A percentile compares a stretch with the other conserved stretches of the same genome.
phyloP scores from a whole-genome alignment of 2,329 filamentous ascomycete genomes.

The Apiospora aurea region DNA sequence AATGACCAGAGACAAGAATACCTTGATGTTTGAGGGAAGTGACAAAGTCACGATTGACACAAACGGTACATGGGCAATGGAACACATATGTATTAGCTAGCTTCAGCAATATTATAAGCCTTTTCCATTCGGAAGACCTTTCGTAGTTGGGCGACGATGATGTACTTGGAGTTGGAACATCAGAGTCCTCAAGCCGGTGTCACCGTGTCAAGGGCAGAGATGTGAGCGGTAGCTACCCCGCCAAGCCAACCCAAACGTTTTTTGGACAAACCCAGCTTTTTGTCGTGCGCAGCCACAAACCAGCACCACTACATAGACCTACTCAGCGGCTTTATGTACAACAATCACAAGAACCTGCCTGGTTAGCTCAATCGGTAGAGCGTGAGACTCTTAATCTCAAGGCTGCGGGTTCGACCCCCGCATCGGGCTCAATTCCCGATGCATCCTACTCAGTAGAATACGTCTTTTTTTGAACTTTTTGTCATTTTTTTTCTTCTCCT shows the following conservation, averaged over 20 bases:
- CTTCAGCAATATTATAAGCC: too few relatives aligned
- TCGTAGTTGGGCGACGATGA: too few relatives aligned
- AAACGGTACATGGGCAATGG: too few relatives aligned
- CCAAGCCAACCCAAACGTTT: not conserved
- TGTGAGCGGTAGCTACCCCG: not conserved
- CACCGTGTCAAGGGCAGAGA: too few relatives aligned
- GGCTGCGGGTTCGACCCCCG: constrained; percentile 53
- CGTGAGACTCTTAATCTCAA: constrained; percentile 67
- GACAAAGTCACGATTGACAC: too few relatives aligned
- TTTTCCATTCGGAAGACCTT: too few relatives aligned
- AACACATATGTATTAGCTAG: too few relatives aligned
- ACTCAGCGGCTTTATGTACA: not conserved
- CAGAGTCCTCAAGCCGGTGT: too few relatives aligned
- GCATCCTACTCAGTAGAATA: not conserved
- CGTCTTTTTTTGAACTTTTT: not conserved
- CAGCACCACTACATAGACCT: not conserved
- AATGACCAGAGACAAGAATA: too few relatives aligned
- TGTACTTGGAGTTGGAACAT: too few relatives aligned
- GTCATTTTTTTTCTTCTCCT: not conserved
- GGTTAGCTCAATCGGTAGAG: constrained; percentile 71
- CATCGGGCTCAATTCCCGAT: constrained; percentile 46
- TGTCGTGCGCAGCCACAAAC: not conserved
- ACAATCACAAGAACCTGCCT: not conserved
- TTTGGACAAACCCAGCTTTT: not conserved
- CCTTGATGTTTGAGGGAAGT: too few relatives aligned